Base-by-base conservation (phyloP, 441 rosid species). In the Melianthus villosus region DNA sequence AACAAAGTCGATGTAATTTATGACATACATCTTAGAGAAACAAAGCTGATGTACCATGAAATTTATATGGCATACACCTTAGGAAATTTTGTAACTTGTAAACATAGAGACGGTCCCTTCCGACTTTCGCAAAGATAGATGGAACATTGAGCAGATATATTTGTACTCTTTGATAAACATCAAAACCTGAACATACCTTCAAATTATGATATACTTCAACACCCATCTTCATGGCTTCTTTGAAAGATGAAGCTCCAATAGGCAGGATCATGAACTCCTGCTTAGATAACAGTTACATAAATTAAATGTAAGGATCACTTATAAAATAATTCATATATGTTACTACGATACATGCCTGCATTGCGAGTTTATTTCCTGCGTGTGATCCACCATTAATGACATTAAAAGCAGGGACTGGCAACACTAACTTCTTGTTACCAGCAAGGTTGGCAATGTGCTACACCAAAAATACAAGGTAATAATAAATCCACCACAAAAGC, bases 341-440 rank as follows among this genome's bases (percentile, higher is more conserved):
- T n/a, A 28, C 9, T 9, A 35, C 30, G 11, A 38, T 20, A 15
- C 16, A 34, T 7, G 7, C 69, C 67, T 64, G 68, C 71, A 68
- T 68, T 17, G 75, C 75, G 15, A 68, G 68, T 38, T 68, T 68
- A 50, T 68, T 64, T 42, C 61, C 75, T 4, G 75, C 71, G 45
- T 68, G 75, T n/a, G 71, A 64, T 41, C 75, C 71, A 22, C 74
- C 74, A 42, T 67, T 67, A 43, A 67, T 83, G 71, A 87, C 97
- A 37, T 83, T 87, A 62, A 87, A 87, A 27, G 98, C 98, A 12
- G 96, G 69, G 30, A 67, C 69, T 16, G 73, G 73, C 50, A 63
- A 59, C 45, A 67, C 65, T 53, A 68, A 34, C 22, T 16, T 57
- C 38, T 42, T 57, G 63, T 68, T 68, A n/a, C 75, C 68, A 25